Percentiles rank a stretch among this genome's conserved stretches.
These are phyloP conservation scores for Parsonsia alboflavescens DNA, from an alignment of 257 asterid genomes.

Conservation along the genomic window DNA sequence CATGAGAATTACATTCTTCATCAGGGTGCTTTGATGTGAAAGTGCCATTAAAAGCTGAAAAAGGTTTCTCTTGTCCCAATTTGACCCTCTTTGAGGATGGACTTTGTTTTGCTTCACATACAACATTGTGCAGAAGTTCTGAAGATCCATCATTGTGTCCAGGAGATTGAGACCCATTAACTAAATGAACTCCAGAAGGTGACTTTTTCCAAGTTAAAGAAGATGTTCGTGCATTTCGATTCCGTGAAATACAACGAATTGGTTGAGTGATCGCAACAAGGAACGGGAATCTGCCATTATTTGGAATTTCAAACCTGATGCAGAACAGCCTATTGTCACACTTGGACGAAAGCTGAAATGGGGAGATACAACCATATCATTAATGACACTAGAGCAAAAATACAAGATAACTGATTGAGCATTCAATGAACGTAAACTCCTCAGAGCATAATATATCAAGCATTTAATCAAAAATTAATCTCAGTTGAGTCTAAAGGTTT, in stretches of 20 bases:
- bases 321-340: constrained; percentile 73
- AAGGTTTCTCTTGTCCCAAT: constrained; percentile 58
- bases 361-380: constrained; percentile 13
- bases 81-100: constrained; percentile 82
- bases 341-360: constrained; percentile 81
- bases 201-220: constrained; percentile 43
- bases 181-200: constrained; percentile 35
- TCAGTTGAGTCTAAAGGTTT: background rate
- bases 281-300: constrained; percentile 55
- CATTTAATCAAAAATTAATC: constrained; percentile 3
- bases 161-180: constrained; percentile 47
- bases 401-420: background rate
- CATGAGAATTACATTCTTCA: constrained; percentile 38
- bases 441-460: background rate
- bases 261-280: constrained; percentile 50
- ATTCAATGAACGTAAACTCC: background rate
- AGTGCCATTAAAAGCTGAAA: constrained; percentile 32
- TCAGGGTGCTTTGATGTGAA: constrained; percentile 28
- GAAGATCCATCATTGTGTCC: constrained; percentile 48
- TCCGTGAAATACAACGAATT: constrained; percentile 78
- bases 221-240: constrained; percentile 42
- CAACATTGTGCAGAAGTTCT: constrained; percentile 50
- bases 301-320: constrained; percentile 56
- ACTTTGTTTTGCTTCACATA: constrained; percentile 79
- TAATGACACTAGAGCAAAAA: constrained; percentile 4